A percentile compares a stretch with the other conserved stretches of the same genome.
Conservation (phyloP, 2,329 filamentous ascomycete species). For the Magnaporthiopsis poae region DNA sequence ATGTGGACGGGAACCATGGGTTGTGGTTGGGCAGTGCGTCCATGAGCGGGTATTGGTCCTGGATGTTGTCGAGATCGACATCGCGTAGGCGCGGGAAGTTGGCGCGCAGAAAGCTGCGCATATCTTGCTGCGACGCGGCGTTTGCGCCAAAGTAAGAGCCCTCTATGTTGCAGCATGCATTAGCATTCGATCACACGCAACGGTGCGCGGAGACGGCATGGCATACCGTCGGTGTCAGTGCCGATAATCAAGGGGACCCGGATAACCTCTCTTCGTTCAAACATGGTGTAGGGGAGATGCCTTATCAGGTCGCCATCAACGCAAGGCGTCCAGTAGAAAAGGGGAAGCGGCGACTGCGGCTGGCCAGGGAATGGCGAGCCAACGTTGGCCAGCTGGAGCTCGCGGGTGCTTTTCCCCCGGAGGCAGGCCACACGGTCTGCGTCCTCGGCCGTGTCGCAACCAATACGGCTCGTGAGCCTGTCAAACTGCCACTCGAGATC, state of each 20-base stretch:
- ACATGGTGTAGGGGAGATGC: slow-evolving; percentile 32
- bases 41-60: slow-evolving; percentile 29
- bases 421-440: slow-evolving; percentile 30
- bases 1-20: slow-evolving; percentile 33
- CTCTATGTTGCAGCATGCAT: slow-evolving; percentile 23
- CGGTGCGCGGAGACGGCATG: background rate
- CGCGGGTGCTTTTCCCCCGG: slow-evolving; percentile 22
- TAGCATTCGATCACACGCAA: background rate
- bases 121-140: slow-evolving; percentile 23
- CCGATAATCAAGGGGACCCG: slow-evolving; percentile 37
- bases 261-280: slow-evolving; percentile 29
- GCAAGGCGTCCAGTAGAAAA: slow-evolving; percentile 43
- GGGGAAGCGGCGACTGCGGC: slow-evolving; percentile 20
- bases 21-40: slow-evolving; percentile 27
- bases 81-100: slow-evolving; percentile 31
- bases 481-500: slow-evolving; percentile 24
- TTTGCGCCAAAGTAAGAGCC: slow-evolving; percentile 36
- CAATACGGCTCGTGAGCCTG: slow-evolving; percentile 17
- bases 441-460: slow-evolving; percentile 21
- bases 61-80: slow-evolving; percentile 25
- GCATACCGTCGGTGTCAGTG: slow-evolving; percentile 32
- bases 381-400: slow-evolving; percentile 34
- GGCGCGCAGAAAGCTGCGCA: slow-evolving; percentile 31
- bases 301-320: slow-evolving; percentile 36
- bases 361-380: slow-evolving; percentile 30